phyloP scores from a whole-genome alignment of 106 monocot species.

The Xerophyta viscosa region DNA sequence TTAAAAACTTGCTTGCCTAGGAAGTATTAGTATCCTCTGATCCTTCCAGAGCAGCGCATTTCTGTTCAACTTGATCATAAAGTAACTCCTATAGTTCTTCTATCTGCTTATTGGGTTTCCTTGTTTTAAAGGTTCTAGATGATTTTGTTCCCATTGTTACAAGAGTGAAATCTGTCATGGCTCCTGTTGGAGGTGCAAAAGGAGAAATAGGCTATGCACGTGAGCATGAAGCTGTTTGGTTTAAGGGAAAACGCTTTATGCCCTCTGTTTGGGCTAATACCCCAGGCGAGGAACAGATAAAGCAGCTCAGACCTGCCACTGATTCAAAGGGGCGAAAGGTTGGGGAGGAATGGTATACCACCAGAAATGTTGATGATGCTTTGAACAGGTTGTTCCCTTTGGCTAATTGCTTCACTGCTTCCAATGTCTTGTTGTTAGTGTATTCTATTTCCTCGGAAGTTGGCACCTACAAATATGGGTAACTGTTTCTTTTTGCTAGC shows the following conservation, averaged over 20 bases:
- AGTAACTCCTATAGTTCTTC: no score
- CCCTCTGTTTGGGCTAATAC: conserved; percentile 84
- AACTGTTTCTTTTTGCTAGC: background rate
- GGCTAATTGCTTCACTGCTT: background rate
- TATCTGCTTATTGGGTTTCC: background rate
- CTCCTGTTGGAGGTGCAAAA: conserved; percentile 69
- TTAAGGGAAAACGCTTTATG: conserved; percentile 79
- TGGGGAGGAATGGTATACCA: conserved; percentile 98
- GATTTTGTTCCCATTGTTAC: conserved; percentile 80
- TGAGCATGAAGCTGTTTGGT: conserved; percentile 96
- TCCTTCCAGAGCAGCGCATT: background rate
- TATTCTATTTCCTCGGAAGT: background rate
- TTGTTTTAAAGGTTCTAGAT: conserved; percentile 46
- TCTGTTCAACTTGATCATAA: background rate
- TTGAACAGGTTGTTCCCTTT: conserved; percentile 47
- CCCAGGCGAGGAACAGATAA: conserved; percentile 84
- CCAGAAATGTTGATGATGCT: conserved; percentile 79
- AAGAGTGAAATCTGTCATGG: conserved; percentile 69
- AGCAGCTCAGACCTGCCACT: conserved; percentile 66
- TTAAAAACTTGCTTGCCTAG: no score
- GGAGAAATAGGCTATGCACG: conserved; percentile 89
- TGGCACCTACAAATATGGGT: background rate
- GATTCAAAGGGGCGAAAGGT: conserved; percentile 96
- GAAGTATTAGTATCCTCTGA: no score
- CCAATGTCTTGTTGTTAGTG: background rate